These are phyloP conservation scores for Brasilioporus rufonigricans DNA, from an alignment of 768 basidiomycete species.

Conservation along the genomic window DNA sequence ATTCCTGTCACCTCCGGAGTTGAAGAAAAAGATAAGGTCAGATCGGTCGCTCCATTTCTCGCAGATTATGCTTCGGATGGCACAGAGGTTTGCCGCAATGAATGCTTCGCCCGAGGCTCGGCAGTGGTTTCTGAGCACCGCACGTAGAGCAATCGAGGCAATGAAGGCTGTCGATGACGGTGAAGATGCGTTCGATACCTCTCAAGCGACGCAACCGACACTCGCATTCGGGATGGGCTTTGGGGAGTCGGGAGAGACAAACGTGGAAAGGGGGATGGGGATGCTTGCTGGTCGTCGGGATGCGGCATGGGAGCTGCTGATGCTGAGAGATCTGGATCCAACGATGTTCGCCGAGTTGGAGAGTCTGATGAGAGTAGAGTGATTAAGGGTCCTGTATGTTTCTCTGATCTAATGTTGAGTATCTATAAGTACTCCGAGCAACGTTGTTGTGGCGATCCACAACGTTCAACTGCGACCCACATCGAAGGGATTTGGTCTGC, in stretches of 20 bases:
- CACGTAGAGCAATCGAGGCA: slow-evolving; percentile 69
- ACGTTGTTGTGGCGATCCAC: slow-evolving; percentile 13
- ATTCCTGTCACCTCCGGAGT: slow-evolving; percentile 73
- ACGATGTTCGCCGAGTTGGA: slow-evolving; percentile 78
- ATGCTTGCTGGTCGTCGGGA: slow-evolving; percentile 72
- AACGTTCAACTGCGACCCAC: slow-evolving; percentile 3
- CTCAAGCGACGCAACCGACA: slow-evolving; percentile 54
- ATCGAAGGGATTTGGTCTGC: neutral
- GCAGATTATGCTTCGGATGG: slow-evolving; percentile 66
- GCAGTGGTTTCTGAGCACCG: slow-evolving; percentile 48
- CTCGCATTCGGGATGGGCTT: slow-evolving; percentile 87
- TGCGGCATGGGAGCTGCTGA: slow-evolving; percentile 67
- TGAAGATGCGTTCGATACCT: slow-evolving; percentile 69
- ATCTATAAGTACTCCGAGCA: neutral
- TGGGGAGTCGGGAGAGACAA: slow-evolving; percentile 65
- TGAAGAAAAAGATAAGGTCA: slow-evolving; percentile 69
- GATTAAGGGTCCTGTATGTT: slow-evolving; percentile 9
- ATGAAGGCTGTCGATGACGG: slow-evolving; percentile 78
- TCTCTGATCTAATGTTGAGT: slow-evolving; percentile 10
- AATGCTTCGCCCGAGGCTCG: slow-evolving; percentile 51
- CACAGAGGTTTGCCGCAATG: slow-evolving; percentile 57
- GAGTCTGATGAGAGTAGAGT: slow-evolving; percentile 70
- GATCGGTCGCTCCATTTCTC: slow-evolving; percentile 68
- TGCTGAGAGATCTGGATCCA: slow-evolving; percentile 70
- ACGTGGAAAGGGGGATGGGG: slow-evolving; percentile 70